Conservation (phyloP, 768 basidiomycete species). For the Termitomyces sp. region DNA sequence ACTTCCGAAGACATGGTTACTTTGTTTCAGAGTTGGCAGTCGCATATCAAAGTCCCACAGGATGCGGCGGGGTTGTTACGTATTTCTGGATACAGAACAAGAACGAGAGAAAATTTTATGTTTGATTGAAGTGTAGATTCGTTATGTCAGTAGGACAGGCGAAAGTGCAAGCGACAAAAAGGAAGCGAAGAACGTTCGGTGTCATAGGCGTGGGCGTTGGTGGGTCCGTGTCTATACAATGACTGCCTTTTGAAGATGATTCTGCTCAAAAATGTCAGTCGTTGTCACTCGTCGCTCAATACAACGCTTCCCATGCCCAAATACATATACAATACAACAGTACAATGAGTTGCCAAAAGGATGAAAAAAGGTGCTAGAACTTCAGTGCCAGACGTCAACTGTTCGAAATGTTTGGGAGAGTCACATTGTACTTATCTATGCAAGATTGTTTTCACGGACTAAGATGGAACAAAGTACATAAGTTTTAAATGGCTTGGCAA, state of each 20-base stretch:
- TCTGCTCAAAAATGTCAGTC: neutral
- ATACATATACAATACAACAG: neutral
- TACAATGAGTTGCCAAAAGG: neutral
- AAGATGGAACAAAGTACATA: too few species aligned
- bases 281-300: neutral
- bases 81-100: neutral
- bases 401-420: too few species aligned
- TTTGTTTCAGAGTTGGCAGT: neutral
- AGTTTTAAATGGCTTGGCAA: too few species aligned
- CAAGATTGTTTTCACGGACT: too few species aligned
- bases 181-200: neutral
- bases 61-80: neutral
- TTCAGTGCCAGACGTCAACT: neutral
- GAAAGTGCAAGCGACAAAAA: neutral
- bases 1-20: neutral
- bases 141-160: neutral
- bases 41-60: neutral
- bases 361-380: too few species aligned
- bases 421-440: too few species aligned
- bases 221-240: neutral
- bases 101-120: neutral
- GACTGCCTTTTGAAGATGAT: neutral
- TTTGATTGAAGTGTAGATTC: neutral
- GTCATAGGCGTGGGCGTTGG: neutral
- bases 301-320: neutral